A percentile compares a stretch with the other conserved stretches of the same genome.
Conservation (phyloP, 495 filamentous ascomycete species). For the Daldinia loculata region DNA sequence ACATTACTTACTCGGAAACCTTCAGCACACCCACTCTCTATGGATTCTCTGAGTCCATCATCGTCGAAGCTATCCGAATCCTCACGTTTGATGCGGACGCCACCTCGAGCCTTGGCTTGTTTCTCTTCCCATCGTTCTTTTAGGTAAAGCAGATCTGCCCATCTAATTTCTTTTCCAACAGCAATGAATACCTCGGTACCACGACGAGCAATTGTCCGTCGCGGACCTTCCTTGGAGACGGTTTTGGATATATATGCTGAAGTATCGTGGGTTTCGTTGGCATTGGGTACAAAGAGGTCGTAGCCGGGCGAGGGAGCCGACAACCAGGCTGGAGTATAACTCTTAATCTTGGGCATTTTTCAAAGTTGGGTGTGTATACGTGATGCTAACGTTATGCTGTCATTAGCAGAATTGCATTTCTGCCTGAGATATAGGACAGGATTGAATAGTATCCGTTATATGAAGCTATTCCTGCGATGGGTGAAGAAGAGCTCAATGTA, state of each 20-base stretch:
- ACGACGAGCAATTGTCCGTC: conserved; percentile 73
- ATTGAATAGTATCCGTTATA: background rate
- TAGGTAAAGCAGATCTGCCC: conserved; percentile 78
- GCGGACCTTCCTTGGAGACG: conserved; percentile 61
- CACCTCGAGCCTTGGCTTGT: conserved; percentile 45
- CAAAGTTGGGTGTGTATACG: background rate
- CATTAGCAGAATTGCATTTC: conserved; percentile 39
- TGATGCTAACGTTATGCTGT: conserved; percentile 6
- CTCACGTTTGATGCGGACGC: conserved; percentile 46
- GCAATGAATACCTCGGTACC: conserved; percentile 85
- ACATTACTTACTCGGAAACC: conserved; percentile 58
- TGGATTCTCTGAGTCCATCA: conserved; percentile 44
- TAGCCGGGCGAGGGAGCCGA: conserved; percentile 76
- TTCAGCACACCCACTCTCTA: conserved; percentile 44
- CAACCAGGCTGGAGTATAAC: conserved; percentile 85
- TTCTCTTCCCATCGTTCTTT: conserved; percentile 75
- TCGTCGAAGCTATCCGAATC: conserved; percentile 46
- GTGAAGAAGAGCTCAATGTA: conserved; percentile 15
- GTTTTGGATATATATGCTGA: conserved; percentile 49
- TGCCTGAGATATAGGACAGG: conserved; percentile 8
- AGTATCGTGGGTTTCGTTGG: conserved; percentile 41
- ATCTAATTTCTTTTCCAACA: conserved; percentile 84
- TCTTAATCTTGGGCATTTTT: conserved; percentile 80
- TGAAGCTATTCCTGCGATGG: background rate
- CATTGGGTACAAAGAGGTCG: conserved; percentile 67